Conservation (phyloP, 2,329 filamentous ascomycete species). For the Aspergillus latus region DNA sequence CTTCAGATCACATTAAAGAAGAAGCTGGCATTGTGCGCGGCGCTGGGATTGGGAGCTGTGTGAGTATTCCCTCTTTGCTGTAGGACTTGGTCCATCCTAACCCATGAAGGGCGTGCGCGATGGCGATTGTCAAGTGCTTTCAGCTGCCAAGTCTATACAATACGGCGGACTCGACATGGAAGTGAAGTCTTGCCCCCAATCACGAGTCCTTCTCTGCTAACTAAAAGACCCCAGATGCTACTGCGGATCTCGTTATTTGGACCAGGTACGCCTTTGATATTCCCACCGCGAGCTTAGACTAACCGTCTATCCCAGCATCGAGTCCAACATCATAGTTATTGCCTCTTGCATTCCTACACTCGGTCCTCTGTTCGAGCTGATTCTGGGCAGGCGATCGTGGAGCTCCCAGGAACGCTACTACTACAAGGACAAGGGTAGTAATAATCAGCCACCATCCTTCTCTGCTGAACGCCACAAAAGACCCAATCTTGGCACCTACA, state of each 20-base stretch:
- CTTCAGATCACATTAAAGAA: constrained; percentile 34
- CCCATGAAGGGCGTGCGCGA: constrained; percentile 29
- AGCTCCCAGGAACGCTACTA: constrained; percentile 18
- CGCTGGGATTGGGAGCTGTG: constrained; percentile 34
- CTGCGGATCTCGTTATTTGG: constrained; percentile 49
- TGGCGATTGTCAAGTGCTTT: constrained; percentile 36
- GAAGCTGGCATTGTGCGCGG: constrained; percentile 29
- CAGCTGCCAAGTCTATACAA: constrained; percentile 29
- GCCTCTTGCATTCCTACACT: constrained; percentile 39
- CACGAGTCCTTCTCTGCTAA: background rate
- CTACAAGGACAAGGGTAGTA: constrained; percentile 17
- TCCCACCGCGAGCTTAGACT: too few relatives aligned
- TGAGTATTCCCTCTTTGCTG: constrained; percentile 17
- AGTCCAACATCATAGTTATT: constrained; percentile 36
- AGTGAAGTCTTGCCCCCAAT: background rate
- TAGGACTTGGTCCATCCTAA: too few relatives aligned
- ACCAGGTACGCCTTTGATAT: constrained; percentile 17
- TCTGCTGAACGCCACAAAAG: constrained; percentile 2
- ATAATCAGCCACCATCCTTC: too few relatives aligned
- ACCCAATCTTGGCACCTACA: background rate
- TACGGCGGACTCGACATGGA: constrained; percentile 32
- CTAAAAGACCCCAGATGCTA: constrained; percentile 28
- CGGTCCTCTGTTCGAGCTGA: constrained; percentile 32
- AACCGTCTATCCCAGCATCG: constrained; percentile 28
- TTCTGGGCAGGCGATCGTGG: constrained; percentile 21